Conservation (phyloP, 495 filamentous ascomycete species). For the Cenococcum geophilum region DNA sequence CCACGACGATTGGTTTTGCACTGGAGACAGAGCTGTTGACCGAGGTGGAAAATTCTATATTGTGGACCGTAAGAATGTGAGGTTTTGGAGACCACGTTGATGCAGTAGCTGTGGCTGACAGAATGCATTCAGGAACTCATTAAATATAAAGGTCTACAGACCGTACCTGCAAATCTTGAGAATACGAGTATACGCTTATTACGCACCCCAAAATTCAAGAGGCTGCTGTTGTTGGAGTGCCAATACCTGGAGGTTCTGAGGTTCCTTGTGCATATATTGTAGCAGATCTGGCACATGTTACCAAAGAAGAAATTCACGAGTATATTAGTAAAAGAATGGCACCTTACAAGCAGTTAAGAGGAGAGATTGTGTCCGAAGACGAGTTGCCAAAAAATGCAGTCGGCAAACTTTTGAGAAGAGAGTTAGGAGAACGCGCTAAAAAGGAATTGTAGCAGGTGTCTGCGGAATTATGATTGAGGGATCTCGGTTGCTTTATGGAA, state of each 20-base stretch:
- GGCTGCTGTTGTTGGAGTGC: slow-evolving; percentile 23
- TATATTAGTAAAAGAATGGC: slow-evolving; percentile 12
- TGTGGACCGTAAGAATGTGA: slow-evolving; percentile 60
- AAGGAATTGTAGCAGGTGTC: slow-evolving; percentile 12
- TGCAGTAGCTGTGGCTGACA: not conserved
- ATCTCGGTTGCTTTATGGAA: too few relatives aligned
- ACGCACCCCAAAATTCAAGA: slow-evolving; percentile 13
- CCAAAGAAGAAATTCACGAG: slow-evolving; percentile 48
- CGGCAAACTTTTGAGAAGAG: slow-evolving; percentile 24
- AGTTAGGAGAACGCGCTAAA: slow-evolving; percentile 16
- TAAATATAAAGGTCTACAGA: slow-evolving; percentile 43
- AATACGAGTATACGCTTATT: slow-evolving; percentile 6
- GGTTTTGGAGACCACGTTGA: not conserved
- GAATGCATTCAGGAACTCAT: slow-evolving; percentile 34
- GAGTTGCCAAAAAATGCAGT: slow-evolving; percentile 24
- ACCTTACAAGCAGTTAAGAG: slow-evolving; percentile 18
- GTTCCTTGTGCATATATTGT: slow-evolving; percentile 28
- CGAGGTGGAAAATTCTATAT: slow-evolving; percentile 53
- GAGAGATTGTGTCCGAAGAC: slow-evolving; percentile 15
- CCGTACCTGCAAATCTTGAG: slow-evolving; percentile 23
- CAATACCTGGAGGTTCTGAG: slow-evolving; percentile 19
- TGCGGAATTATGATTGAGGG: not conserved
- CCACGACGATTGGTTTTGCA: slow-evolving; percentile 20
- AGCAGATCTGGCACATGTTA: slow-evolving; percentile 17
- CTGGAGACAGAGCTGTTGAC: slow-evolving; percentile 35